A percentile compares a stretch with the other conserved stretches of the same genome.
Evolutionary conservation across 2,329 filamentous ascomycete genomes (phyloP).

Genomic region (Trichoderma citrinoviride): DNA sequence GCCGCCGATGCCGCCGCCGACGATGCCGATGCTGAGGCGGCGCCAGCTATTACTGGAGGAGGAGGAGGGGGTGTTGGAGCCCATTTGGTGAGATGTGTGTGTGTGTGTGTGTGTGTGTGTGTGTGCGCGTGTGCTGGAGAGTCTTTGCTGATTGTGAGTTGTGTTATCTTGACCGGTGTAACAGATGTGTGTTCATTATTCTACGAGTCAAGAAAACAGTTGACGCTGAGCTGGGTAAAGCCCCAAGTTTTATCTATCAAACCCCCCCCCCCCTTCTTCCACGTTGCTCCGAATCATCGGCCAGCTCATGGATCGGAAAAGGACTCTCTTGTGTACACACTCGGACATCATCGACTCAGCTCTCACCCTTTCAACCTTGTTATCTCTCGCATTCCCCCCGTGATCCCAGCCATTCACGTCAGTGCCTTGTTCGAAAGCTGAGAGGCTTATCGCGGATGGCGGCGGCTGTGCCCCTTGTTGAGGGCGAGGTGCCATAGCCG

Average conservation of each 20-base stretch:
- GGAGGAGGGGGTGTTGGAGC: constrained; percentile 25
- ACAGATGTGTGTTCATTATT: too few relatives aligned
- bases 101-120: too few relatives aligned
- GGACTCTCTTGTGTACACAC: neutral
- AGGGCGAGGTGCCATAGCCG: constrained; percentile 12
- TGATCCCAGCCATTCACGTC: constrained; percentile 12
- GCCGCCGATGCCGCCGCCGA: constrained; percentile 50
- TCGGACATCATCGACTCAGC: neutral
- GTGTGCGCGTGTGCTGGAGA: neutral
- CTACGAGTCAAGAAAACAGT: too few relatives aligned
- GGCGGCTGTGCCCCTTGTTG: constrained; percentile 7
- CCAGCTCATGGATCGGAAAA: constrained; percentile 1
- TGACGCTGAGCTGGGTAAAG: neutral
- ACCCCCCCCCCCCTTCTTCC: too few relatives aligned
- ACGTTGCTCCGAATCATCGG: neutral
- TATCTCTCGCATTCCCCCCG: neutral
- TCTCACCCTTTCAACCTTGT: neutral
- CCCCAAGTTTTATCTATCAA: constrained; percentile 13
- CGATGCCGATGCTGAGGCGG: constrained; percentile 43
- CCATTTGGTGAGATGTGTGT: too few relatives aligned
- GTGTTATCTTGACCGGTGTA: too few relatives aligned
- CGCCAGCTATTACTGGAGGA: too few relatives aligned
- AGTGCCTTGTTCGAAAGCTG: neutral
- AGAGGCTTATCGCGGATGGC: constrained; percentile 14
- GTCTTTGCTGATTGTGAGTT: neutral